Evolutionary conservation across 305 asterid species (phyloP).

Genomic region (Ilex paraguariensis): DNA sequence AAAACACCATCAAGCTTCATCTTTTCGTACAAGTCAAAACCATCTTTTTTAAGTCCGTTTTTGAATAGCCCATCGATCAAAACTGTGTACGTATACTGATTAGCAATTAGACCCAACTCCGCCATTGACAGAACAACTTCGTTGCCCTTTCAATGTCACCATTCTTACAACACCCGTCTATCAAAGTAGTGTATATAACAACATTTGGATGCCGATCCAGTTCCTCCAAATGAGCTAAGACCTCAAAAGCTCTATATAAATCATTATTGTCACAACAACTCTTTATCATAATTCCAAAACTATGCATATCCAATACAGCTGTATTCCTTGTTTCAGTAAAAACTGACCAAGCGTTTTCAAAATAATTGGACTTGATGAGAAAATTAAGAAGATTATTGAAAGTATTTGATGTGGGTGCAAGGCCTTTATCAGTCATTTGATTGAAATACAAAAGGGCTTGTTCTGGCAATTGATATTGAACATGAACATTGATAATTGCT

Average conservation of each 20-base stretch:
- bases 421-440: slow-evolving; percentile 43
- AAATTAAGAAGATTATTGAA: slow-evolving; percentile 39
- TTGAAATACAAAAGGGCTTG: slow-evolving; percentile 31
- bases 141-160: slow-evolving; percentile 51
- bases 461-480: slow-evolving; percentile 31
- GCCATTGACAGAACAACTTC: slow-evolving; percentile 37
- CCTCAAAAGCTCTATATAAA: slow-evolving; percentile 40
- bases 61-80: slow-evolving; percentile 57
- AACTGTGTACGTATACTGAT: slow-evolving; percentile 58
- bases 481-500: slow-evolving; percentile 42
- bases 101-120: slow-evolving; percentile 45
- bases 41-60: slow-evolving; percentile 46
- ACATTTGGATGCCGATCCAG: slow-evolving; percentile 51
- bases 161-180: slow-evolving; percentile 57
- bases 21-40: slow-evolving; percentile 54
- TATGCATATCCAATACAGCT: slow-evolving; percentile 41
- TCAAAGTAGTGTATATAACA: slow-evolving; percentile 59
- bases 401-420: slow-evolving; percentile 40
- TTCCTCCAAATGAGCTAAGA: slow-evolving; percentile 28
- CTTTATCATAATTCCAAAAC: slow-evolving; percentile 66
- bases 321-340: slow-evolving; percentile 35
- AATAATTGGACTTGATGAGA: slow-evolving; percentile 24
- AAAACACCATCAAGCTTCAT: slow-evolving; percentile 55
- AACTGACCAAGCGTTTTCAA: slow-evolving; percentile 37
- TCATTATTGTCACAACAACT: slow-evolving; percentile 56